These are phyloP conservation scores for Fraxinus angustifolia DNA, from an alignment of 305 asterid genomes.

Conservation along the genomic window DNA sequence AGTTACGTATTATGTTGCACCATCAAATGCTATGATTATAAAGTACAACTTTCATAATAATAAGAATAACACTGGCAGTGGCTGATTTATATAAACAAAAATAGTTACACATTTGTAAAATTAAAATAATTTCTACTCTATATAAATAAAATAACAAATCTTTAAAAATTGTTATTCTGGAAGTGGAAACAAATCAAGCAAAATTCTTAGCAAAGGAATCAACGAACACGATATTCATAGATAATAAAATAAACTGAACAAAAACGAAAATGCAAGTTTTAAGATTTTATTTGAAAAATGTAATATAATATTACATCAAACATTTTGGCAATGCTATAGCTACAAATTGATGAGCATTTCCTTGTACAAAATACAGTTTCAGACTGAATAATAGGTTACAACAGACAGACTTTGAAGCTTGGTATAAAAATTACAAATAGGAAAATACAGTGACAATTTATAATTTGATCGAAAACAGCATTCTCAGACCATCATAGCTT, in stretches of 20 bases:
- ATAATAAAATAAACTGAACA: neutral
- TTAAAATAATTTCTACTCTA: neutral
- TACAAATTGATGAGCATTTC: slow-evolving; percentile 18
- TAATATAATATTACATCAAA: slow-evolving; percentile 16
- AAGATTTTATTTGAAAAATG: neutral
- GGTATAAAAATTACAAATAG: slow-evolving; percentile 22
- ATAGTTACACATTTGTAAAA: neutral
- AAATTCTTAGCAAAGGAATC: neutral
- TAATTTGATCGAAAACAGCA: slow-evolving; percentile 9
- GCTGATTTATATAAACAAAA: neutral
- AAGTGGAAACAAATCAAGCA: neutral
- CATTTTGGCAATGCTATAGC: slow-evolving; percentile 12
- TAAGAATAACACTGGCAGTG: neutral
- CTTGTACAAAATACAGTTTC: neutral
- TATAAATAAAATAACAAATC: no score
- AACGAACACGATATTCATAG: neutral
- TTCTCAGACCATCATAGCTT: slow-evolving; percentile 49
- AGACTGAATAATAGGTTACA: neutral
- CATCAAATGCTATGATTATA: neutral
- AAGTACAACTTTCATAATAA: neutral
- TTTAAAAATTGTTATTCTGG: neutral
- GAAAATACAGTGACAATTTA: neutral
- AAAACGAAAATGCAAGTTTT: neutral
- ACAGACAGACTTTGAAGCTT: neutral
- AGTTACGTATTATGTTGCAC: neutral